Base-by-base conservation (phyloP, 2,329 filamentous ascomycete genomes). In the Neophaeococcomyces mojaviensis region DNA sequence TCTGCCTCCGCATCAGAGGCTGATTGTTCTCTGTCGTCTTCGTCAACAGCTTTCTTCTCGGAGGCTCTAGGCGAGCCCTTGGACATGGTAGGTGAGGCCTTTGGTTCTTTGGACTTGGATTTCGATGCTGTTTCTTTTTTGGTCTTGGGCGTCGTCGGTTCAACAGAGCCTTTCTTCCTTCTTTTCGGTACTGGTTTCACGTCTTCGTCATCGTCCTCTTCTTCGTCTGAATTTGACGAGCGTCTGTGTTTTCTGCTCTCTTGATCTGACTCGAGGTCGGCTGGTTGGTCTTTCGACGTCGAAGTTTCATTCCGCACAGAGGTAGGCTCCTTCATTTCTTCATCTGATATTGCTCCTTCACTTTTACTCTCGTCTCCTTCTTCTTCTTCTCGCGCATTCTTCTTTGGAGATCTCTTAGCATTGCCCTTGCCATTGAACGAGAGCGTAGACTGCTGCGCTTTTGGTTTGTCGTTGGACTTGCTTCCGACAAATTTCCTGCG, bases 401-500 rank as follows among this genome's bases (percentile, higher is more conserved):
- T 58, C 19, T 49, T 48, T 15, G 46, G 24, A 12, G 40, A 24
- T 49, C 58, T 59, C 50, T 57, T 61, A 38, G 55, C 52, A 41
- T 55, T 55, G 12, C 58, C 54, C 22, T 57, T 50, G 28, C 57
- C 48, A 42, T 61, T 57, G 51, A 61, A 59, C 38, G 57, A 55
- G 35, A 61, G 49, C 6, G 51, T 60, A 15, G 56, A 57, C 41
- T 56, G 51, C 30, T 59, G 59, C 24, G 62, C 55, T 48, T 63
- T 65, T 38, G 70, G 39, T 59, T 78, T 80, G 34, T 57, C 59
- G 34, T 59, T 83, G 64, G 95, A 88, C 62, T 88, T 84, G 31
- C 76, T 74, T 16, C 79, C 79, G 61, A 96, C 94, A 69, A 95
- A 96, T 63, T 90, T 92, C 51, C 90, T 97, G 54, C 39, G 37